These are phyloP conservation scores for Chytridiales sp. DNA, from an alignment of 371 early-diverging fungal species.

Conservation along the genomic window DNA sequence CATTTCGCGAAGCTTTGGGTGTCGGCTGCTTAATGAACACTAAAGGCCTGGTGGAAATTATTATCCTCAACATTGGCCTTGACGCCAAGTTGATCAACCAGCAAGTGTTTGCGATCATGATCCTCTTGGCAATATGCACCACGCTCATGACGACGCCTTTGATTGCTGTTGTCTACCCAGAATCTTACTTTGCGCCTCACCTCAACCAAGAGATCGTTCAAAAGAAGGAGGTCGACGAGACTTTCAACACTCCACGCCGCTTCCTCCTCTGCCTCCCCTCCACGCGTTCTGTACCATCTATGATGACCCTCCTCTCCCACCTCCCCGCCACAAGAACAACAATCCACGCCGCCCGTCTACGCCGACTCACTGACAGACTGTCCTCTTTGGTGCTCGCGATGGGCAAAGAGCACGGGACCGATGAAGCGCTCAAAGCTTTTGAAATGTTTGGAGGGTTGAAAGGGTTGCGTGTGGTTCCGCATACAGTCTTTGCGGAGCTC, in stretches of 20 bases:
- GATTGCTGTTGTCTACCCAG: constrained; percentile 22
- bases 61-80: constrained; percentile 85
- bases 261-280: constrained; percentile 16
- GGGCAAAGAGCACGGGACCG: neutral
- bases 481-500: constrained; percentile 8
- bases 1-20: constrained; percentile 77
- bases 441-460: constrained; percentile 9
- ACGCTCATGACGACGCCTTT: constrained; percentile 20
- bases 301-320: constrained; percentile 10
- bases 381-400: constrained; percentile 15
- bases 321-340: neutral
- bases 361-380: constrained; percentile 19
- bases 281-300: constrained; percentile 11
- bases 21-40: constrained; percentile 88
- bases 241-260: neutral
- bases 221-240: neutral
- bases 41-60: constrained; percentile 84
- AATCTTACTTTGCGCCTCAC: constrained; percentile 5
- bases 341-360: constrained; percentile 15
- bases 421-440: constrained; percentile 10
- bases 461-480: constrained; percentile 8
- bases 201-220: neutral
- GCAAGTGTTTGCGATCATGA: constrained; percentile 18
- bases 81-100: constrained; percentile 75
- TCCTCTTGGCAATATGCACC: constrained; percentile 13